Percentiles rank a stretch among this genome's conserved stretches.
These are phyloP conservation scores for Trametes meyenii DNA, from an alignment of 768 basidiomycete species.

Conservation along the genomic window DNA sequence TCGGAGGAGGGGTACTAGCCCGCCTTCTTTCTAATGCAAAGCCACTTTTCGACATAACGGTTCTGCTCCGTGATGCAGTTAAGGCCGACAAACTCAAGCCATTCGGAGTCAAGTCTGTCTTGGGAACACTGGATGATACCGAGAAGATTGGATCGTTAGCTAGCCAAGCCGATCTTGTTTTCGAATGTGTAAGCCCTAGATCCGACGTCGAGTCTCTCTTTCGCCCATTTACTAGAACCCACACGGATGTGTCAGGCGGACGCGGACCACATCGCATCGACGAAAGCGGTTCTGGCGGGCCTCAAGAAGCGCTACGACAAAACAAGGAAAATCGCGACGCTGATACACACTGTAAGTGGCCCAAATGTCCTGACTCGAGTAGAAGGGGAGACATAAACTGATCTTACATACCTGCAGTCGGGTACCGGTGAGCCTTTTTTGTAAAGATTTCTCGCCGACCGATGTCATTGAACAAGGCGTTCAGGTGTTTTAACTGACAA, in stretches of 20 bases:
- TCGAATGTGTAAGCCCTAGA: slow-evolving; percentile 24
- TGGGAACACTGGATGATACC: slow-evolving; percentile 35
- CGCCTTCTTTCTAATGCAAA: slow-evolving; percentile 43
- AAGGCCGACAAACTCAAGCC: slow-evolving; percentile 34
- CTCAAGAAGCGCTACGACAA: slow-evolving; percentile 48
- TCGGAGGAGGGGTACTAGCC: slow-evolving; percentile 54
- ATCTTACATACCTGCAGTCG: background rate
- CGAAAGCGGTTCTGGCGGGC: slow-evolving; percentile 52
- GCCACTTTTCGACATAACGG: slow-evolving; percentile 45
- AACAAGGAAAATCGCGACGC: slow-evolving; percentile 46
- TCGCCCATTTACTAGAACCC: background rate
- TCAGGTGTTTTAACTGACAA: slow-evolving; percentile 47
- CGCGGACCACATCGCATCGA: slow-evolving; percentile 49
- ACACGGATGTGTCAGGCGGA: slow-evolving; percentile 40
- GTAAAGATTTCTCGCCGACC: slow-evolving; percentile 42
- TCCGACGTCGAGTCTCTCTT: no score
- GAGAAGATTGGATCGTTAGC: slow-evolving; percentile 41
- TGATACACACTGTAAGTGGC: slow-evolving; percentile 65
- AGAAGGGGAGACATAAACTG: background rate
- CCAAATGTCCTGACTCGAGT: background rate
- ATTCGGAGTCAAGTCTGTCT: slow-evolving; percentile 26
- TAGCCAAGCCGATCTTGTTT: slow-evolving; percentile 45
- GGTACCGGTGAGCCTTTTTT: slow-evolving; percentile 18
- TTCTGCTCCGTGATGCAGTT: slow-evolving; percentile 46
- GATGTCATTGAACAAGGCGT: slow-evolving; percentile 40